A percentile compares a stretch with the other conserved stretches of the same genome.
These are phyloP conservation scores for Cyathus striatus DNA, from an alignment of 768 basidiomycete genomes.

Conservation along the genomic window DNA sequence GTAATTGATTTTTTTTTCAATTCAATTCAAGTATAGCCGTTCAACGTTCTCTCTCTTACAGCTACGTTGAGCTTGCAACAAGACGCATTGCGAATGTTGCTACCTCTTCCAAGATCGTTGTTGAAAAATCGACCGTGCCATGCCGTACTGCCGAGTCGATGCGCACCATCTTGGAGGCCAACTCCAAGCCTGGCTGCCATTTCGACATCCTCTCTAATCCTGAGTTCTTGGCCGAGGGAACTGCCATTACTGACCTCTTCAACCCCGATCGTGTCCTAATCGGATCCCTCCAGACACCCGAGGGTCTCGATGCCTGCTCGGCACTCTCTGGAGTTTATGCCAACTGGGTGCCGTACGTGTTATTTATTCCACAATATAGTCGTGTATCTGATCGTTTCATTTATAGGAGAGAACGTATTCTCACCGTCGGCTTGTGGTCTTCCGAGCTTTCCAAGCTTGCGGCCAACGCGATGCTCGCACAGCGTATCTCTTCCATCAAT, in stretches of 20 bases:
- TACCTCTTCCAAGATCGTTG: conserved; percentile 91
- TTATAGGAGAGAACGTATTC: conserved; percentile 63
- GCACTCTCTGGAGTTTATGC: conserved; percentile 80
- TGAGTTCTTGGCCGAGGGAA: conserved; percentile 98
- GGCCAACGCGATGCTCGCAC: conserved; percentile 98
- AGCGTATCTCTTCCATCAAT: conserved; percentile 97
- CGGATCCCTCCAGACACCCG: conserved; percentile 86
- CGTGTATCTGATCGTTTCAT: conserved; percentile 1
- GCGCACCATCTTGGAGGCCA: conserved; percentile 98
- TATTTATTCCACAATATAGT: background rate
- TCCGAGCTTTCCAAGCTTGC: conserved; percentile 98
- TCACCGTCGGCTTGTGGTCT: conserved; percentile 97
- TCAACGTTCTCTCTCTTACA: conserved; percentile 22
- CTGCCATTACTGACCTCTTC: conserved; percentile 88
- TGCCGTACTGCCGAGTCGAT: conserved; percentile 98
- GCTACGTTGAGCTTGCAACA: conserved; percentile 96
- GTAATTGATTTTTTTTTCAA: too few relatives aligned
- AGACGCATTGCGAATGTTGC: conserved; percentile 93
- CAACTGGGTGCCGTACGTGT: conserved; percentile 91
- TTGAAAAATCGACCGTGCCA: conserved; percentile 98
- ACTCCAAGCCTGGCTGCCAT: conserved; percentile 84
- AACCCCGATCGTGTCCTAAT: conserved; percentile 94
- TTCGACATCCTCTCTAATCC: conserved; percentile 99
- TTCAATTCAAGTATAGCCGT: conserved; percentile 4
- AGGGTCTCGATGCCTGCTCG: conserved; percentile 77